These are phyloP conservation scores for Ascoidea asiatica DNA, from an alignment of 805 yeast species.

Conservation along the genomic window DNA sequence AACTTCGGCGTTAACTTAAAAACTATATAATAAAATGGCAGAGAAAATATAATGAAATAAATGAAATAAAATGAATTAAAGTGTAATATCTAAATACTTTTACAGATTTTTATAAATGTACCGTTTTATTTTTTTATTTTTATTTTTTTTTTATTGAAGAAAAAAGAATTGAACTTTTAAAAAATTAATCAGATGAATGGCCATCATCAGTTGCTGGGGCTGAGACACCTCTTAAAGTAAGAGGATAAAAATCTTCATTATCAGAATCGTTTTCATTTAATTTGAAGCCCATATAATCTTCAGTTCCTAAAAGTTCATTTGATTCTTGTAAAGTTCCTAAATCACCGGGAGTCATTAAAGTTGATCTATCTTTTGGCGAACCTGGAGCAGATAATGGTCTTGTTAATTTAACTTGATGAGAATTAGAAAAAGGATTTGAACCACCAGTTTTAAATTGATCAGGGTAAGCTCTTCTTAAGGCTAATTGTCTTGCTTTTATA, in stretches of 20 bases:
- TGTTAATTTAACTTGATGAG: slow-evolving; percentile 54
- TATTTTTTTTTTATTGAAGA: too few species aligned
- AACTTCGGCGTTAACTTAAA: too few species aligned
- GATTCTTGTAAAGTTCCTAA: slow-evolving; percentile 93
- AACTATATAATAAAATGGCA: too few species aligned
- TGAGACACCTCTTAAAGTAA: slow-evolving; percentile 35
- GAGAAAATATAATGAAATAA: too few species aligned
- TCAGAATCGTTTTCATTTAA: slow-evolving; percentile 29
- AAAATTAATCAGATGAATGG: background rate
- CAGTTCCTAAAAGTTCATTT: slow-evolving; percentile 50
- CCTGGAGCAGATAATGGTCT: slow-evolving; percentile 97
- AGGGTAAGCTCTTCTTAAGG: slow-evolving; percentile 89
- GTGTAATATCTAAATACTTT: too few species aligned
- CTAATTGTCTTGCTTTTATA: slow-evolving; percentile 84
- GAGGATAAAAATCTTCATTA: slow-evolving; percentile 27
- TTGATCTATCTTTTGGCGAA: slow-evolving; percentile 67
- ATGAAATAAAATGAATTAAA: too few species aligned
- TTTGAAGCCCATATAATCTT: slow-evolving; percentile 52
- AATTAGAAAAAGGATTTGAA: slow-evolving; percentile 27
- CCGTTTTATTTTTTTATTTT: too few species aligned
- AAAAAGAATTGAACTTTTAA: too few species aligned
- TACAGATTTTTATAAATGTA: too few species aligned
- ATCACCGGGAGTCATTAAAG: slow-evolving; percentile 95
- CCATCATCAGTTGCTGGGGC: slow-evolving; percentile 21
- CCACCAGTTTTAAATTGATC: slow-evolving; percentile 45